Percentiles rank a stretch among this genome's conserved stretches.
phyloP scores from a whole-genome alignment of 257 asterid species.

The Lithospermum erythrorhizon region DNA sequence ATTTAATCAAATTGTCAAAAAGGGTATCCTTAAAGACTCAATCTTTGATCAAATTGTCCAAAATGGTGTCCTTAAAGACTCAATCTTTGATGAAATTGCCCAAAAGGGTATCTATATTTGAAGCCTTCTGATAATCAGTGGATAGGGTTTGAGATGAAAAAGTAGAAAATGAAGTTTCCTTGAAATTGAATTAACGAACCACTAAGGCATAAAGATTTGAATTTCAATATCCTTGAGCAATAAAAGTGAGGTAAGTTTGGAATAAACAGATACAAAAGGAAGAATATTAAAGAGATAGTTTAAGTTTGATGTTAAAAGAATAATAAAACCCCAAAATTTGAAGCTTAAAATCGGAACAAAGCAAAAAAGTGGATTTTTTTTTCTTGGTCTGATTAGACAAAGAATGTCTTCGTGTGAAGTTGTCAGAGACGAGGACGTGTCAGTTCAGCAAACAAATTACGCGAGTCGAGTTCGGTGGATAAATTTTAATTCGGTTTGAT shows the following conservation, averaged over 20 bases:
- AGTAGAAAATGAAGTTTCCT: not conserved
- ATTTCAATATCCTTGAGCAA: not conserved
- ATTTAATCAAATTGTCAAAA: not conserved
- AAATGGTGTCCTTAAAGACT: not conserved
- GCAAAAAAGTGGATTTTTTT: conserved; percentile 12
- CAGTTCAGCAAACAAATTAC: no score
- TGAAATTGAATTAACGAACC: conserved; percentile 4
- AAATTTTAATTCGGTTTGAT: no score
- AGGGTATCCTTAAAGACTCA: not conserved
- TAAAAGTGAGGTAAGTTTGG: conserved; percentile 20
- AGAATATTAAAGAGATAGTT: conserved; percentile 3
- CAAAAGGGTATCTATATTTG: not conserved
- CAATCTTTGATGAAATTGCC: not conserved
- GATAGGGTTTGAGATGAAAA: not conserved
- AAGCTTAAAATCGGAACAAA: conserved; percentile 13
- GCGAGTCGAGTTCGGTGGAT: no score
- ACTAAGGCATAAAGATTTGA: not conserved
- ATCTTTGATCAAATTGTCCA: not conserved
- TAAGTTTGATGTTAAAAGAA: conserved; percentile 14
- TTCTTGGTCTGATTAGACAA: conserved; percentile 8
- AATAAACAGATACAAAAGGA: conserved; percentile 3
- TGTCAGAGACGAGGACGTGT: conserved; percentile 15
- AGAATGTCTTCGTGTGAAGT: conserved; percentile 16
- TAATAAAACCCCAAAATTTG: conserved; percentile 16
- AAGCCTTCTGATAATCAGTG: not conserved